Evolutionary conservation across 2,329 filamentous ascomycete genomes (phyloP).

Genomic region (Huntiella bhutanensis): DNA sequence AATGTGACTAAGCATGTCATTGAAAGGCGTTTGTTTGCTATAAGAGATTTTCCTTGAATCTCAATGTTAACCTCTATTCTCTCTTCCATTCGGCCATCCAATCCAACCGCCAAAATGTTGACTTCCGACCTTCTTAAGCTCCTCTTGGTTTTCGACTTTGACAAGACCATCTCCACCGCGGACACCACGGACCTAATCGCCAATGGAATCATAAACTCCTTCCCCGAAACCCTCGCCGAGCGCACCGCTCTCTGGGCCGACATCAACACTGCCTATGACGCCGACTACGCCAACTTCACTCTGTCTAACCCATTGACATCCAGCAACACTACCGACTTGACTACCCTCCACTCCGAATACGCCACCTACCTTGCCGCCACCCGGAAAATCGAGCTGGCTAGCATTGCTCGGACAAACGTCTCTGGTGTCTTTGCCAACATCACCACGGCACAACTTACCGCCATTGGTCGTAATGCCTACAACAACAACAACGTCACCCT

Average conservation of each 20-base stretch:
- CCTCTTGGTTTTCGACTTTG: slow-evolving; percentile 37
- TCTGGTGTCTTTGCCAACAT: slow-evolving; percentile 24
- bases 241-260: slow-evolving; percentile 6
- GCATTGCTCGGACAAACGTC: slow-evolving; percentile 24
- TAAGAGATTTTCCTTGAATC: not conserved
- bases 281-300: slow-evolving; percentile 18
- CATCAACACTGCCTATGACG: slow-evolving; percentile 19
- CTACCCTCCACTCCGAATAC: slow-evolving; percentile 22
- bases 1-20: too few species aligned
- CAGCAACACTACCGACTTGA: not conserved
- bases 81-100: not conserved
- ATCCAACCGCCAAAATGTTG: not conserved
- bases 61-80: not conserved
- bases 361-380: slow-evolving; percentile 16
- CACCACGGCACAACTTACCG: slow-evolving; percentile 16
- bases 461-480: slow-evolving; percentile 7
- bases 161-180: slow-evolving; percentile 35
- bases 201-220: slow-evolving; percentile 22
- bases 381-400: slow-evolving; percentile 26
- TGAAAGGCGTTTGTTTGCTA: too few species aligned
- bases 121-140: not conserved
- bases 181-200: slow-evolving; percentile 34
- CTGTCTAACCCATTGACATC: slow-evolving; percentile 17
- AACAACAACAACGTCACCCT: slow-evolving; percentile 21
- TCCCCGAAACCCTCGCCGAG: slow-evolving; percentile 19